Evolutionary conservation across 306 rosid genomes (phyloP).

Genomic region (Quercus robur): DNA sequence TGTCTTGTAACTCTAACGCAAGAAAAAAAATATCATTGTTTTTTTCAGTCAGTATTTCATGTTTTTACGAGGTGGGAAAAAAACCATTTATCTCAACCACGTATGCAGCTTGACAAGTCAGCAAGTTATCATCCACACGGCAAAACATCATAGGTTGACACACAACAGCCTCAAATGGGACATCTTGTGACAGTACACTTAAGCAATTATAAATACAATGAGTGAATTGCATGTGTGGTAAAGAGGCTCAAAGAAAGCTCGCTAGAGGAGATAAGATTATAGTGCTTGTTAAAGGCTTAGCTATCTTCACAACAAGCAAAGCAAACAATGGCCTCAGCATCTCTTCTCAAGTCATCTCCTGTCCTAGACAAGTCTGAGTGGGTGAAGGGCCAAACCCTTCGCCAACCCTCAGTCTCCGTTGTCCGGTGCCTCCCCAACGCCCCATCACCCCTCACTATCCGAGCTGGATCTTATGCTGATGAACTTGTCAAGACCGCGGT

Average conservation of each 20-base stretch:
- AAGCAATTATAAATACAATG: slow-evolving; percentile 48
- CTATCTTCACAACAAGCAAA: not conserved
- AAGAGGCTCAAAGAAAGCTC: slow-evolving; percentile 38
- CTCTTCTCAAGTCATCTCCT: slow-evolving; percentile 75
- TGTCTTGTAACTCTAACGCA: slow-evolving; percentile 25
- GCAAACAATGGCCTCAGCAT: slow-evolving; percentile 72
- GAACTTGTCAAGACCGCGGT: slow-evolving; percentile 97
- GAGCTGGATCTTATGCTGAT: slow-evolving; percentile 80
- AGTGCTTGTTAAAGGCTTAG: not conserved
- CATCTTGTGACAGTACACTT: slow-evolving; percentile 43
- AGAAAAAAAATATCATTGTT: slow-evolving; percentile 14
- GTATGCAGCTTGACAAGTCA: slow-evolving; percentile 32
- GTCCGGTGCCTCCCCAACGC: slow-evolving; percentile 56
- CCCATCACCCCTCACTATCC: slow-evolving; percentile 52
- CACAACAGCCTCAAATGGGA: slow-evolving; percentile 66
- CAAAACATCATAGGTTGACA: slow-evolving; percentile 28
- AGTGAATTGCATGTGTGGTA: slow-evolving; percentile 55
- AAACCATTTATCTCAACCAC: slow-evolving; percentile 46
- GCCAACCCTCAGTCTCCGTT: slow-evolving; percentile 50
- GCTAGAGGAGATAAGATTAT: slow-evolving; percentile 68
- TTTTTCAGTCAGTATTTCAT: not conserved
- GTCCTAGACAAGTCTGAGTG: slow-evolving; percentile 91
- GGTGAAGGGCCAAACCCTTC: slow-evolving; percentile 78
- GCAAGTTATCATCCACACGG: slow-evolving; percentile 78
- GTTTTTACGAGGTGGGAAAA: slow-evolving; percentile 48